These are phyloP conservation scores for Lachnellula willkommii DNA, from an alignment of 2,329 filamentous ascomycete genomes.

Conservation along the genomic window DNA sequence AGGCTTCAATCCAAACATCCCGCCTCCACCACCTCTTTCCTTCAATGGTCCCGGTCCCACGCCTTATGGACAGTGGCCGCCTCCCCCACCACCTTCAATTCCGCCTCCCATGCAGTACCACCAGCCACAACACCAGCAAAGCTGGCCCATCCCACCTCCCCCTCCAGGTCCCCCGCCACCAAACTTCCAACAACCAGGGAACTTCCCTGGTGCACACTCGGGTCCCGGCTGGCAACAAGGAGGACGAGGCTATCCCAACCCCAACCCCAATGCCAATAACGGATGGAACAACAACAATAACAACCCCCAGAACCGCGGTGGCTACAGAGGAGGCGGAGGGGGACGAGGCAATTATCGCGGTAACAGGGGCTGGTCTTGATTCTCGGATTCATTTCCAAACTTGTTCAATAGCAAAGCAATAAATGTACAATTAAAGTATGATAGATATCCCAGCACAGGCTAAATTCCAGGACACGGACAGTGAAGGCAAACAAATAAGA, in stretches of 20 bases:
- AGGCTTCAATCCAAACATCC: constrained; percentile 24
- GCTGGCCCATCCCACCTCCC: constrained; percentile 23
- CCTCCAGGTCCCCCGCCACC: constrained; percentile 2
- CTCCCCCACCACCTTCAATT: constrained; percentile 15
- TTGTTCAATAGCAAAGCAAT: background rate
- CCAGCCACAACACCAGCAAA: constrained; percentile 8
- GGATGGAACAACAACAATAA: background rate
- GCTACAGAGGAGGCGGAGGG: constrained; percentile 24
- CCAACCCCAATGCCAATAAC: constrained; percentile 10
- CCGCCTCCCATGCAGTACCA: constrained; percentile 22
- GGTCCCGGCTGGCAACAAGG: constrained; percentile 23
- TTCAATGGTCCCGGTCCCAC: constrained; percentile 2
- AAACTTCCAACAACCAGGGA: constrained; percentile 12
- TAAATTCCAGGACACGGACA: too few species aligned
- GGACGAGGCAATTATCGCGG: constrained; percentile 3
- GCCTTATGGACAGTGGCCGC: constrained; percentile 8
- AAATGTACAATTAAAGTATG: background rate
- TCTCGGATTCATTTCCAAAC: background rate
- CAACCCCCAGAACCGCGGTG: constrained; percentile 5
- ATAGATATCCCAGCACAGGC: background rate
- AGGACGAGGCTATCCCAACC: constrained; percentile 22
- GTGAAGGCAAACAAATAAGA: too few species aligned
- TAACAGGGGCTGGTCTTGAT: background rate
- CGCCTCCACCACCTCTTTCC: constrained; percentile 20
- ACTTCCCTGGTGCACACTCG: background rate